These are phyloP conservation scores for Colletotrichum phormii DNA, from an alignment of 2,329 filamentous ascomycete genomes.

Conservation along the genomic window DNA sequence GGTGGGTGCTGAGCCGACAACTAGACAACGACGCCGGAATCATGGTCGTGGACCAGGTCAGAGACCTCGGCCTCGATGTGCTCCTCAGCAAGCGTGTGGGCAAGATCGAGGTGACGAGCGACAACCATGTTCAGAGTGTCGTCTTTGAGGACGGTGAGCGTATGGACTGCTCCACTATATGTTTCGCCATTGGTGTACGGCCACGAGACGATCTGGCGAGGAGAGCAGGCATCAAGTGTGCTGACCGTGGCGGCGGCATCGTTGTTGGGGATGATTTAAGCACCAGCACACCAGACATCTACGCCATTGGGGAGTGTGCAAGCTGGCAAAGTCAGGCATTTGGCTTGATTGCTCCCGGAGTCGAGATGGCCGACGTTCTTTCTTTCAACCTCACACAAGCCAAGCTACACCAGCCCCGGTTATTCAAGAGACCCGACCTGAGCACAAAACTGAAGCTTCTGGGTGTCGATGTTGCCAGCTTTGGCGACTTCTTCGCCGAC, in stretches of 20 bases:
- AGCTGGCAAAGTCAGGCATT: constrained; percentile 90
- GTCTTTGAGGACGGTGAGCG: constrained; percentile 84
- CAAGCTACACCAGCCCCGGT: constrained; percentile 74
- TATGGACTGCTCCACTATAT: constrained; percentile 83
- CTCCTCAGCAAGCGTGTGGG: constrained; percentile 81
- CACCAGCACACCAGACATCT: constrained; percentile 79
- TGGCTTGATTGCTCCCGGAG: constrained; percentile 87
- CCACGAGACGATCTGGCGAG: constrained; percentile 82
- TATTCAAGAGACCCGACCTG: constrained; percentile 85
- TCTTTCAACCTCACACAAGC: constrained; percentile 92
- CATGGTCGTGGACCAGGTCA: constrained; percentile 86
- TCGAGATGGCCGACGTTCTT: constrained; percentile 93
- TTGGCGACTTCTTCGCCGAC: constrained; percentile 94
- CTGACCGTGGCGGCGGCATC: constrained; percentile 80
- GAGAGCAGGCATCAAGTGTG: constrained; percentile 77
- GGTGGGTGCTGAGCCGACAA: constrained; percentile 86
- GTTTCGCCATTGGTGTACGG: constrained; percentile 90
- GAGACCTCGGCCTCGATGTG: constrained; percentile 82
- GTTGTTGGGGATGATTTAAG: constrained; percentile 74
- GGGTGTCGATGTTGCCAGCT: constrained; percentile 91
- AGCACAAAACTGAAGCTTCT: constrained; percentile 93
- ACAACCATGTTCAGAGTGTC: constrained; percentile 78
- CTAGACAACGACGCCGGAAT: constrained; percentile 83
- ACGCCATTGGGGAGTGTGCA: constrained; percentile 91
- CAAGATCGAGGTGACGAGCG: constrained; percentile 74